Evolutionary conservation across 2,329 filamentous ascomycete species (phyloP), one percentile per base, ranked within the genome.

Genomic region (Plectosphaerella cucumerina): DNA sequence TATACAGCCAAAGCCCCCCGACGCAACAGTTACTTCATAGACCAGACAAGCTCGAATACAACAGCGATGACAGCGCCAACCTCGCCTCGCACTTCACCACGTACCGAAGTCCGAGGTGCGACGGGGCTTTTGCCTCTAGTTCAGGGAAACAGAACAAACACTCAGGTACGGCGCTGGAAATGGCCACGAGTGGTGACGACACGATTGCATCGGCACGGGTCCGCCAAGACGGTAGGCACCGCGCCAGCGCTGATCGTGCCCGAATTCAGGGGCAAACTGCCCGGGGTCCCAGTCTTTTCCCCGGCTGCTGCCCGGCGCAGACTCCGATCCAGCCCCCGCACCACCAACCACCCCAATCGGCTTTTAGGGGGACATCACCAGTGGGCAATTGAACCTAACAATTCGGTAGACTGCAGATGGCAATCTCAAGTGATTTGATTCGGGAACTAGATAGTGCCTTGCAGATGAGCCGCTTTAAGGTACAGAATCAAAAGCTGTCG

Each of bases 61-160:
- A 15, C 48, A 41, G 51, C 39, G 17, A 56, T 56, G 54, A 54
- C 21, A 50, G 17, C 41, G 54, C 54, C 52, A 56, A 56, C 52
- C 33, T 35, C 8, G 20, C 26, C 52, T 54, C 50, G 54, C 54
- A 50, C 23, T 18, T 18, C n/a, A 18, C 4, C 17, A 8, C 43
- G 26, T 39, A 14, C 26, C 41, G 34, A 33, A 54, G 47, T 23
- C 54, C 54, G 54, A 56, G 54, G 54, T 54, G 52, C 52, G 54
- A 50, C 49, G 43, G 12, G 23, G 8, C 21, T 26, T 31, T 35
- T 18, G 42, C 35, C 8, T 10, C 26, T 31, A 11, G 26, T 26
- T 23, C 23, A 15, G 20, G 42, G n/a, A 8, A n/a, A 39, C 12
- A n/a, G n/a, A 5, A 6, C 18, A 35, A 8, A 11, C 37, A 11